phyloP scores from a whole-genome alignment of 768 basidiomycete species.

The Suillus tomentosus region DNA sequence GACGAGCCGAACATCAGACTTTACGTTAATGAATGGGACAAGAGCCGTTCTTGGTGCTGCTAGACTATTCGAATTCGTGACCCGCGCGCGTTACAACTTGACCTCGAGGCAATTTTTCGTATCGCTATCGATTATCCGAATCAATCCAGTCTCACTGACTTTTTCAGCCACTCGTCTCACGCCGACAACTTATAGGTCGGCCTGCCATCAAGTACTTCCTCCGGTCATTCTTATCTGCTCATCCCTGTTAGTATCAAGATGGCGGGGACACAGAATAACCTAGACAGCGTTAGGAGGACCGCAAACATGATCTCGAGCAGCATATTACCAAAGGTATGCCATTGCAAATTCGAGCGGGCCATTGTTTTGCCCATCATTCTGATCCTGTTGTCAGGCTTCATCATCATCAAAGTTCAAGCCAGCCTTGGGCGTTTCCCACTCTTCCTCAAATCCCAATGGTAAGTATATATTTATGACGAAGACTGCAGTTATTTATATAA shows the following conservation, averaged over 20 bases:
- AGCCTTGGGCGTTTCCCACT: slow-evolving; percentile 25
- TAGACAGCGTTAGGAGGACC: slow-evolving; percentile 1
- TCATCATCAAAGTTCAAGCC: slow-evolving; percentile 50
- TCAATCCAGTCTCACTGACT: slow-evolving; percentile 5
- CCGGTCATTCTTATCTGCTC: slow-evolving; percentile 2
- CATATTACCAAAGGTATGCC: slow-evolving; percentile 3
- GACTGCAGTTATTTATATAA: too few relatives aligned
- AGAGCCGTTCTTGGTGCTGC: background rate
- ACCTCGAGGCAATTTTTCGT: slow-evolving; percentile 3
- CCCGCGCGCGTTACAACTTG: slow-evolving; percentile 5
- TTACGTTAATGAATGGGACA: slow-evolving; percentile 9
- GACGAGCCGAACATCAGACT: slow-evolving; percentile 1
- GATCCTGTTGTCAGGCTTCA: slow-evolving; percentile 4
- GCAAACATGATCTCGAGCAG: slow-evolving; percentile 6
- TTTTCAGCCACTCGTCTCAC: slow-evolving; percentile 10
- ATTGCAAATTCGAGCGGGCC: background rate
- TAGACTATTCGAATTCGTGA: slow-evolving; percentile 5
- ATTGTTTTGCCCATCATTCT: background rate
- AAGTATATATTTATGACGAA: background rate
- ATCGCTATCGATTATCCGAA: slow-evolving; percentile 7
- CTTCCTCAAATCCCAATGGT: background rate
- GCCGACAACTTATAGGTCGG: slow-evolving; percentile 8
- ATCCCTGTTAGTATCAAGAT: background rate
- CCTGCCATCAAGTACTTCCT: background rate
- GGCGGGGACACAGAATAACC: background rate